These are phyloP conservation scores for Pelagophyceae sp. DNA, from an alignment of 352 stramenopile genomes.

Conservation along the genomic window DNA sequence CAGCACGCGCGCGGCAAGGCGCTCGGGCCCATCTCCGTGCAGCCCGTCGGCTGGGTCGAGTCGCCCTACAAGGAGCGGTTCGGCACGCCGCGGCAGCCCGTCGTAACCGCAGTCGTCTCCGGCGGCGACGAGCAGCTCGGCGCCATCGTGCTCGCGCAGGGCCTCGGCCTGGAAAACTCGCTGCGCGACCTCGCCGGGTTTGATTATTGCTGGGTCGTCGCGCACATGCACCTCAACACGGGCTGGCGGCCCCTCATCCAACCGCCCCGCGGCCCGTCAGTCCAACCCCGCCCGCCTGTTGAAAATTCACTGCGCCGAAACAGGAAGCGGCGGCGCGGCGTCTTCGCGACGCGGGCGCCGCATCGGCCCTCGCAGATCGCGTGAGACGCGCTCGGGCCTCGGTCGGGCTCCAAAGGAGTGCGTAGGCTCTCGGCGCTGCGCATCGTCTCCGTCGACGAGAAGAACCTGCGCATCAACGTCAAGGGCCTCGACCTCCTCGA, in stretches of 20 bases:
- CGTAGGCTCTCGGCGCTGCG: slow-evolving; percentile 34
- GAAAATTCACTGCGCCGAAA: not conserved
- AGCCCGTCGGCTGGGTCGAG: slow-evolving; percentile 14
- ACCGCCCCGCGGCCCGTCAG: slow-evolving; percentile 29
- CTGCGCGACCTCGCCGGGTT: slow-evolving; percentile 36
- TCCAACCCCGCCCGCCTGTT: slow-evolving; percentile 20
- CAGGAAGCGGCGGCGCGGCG: slow-evolving; percentile 43
- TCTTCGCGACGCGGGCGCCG: slow-evolving; percentile 90
- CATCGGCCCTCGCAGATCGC: slow-evolving; percentile 79
- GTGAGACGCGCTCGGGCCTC: slow-evolving; percentile 21
- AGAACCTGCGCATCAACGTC: slow-evolving; percentile 61
- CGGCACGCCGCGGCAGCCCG: slow-evolving; percentile 19
- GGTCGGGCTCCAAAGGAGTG: slow-evolving; percentile 30
- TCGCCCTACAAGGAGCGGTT: slow-evolving; percentile 14
- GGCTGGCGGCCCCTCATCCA: slow-evolving; percentile 36
- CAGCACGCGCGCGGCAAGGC: not conserved
- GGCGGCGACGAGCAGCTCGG: not conserved
- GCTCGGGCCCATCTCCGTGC: not conserved
- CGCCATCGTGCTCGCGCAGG: slow-evolving; percentile 6
- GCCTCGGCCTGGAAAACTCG: slow-evolving; percentile 22
- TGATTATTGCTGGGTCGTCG: slow-evolving; percentile 39
- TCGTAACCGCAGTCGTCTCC: not conserved
- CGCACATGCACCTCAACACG: slow-evolving; percentile 40
- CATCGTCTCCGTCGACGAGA: slow-evolving; percentile 33
- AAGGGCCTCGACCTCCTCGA: slow-evolving; percentile 85